Percentiles rank a stretch among this genome's conserved stretches.
These are phyloP conservation scores for Colletotrichum shisoi DNA, from an alignment of 2,329 filamentous ascomycete species.

Conservation along the genomic window DNA sequence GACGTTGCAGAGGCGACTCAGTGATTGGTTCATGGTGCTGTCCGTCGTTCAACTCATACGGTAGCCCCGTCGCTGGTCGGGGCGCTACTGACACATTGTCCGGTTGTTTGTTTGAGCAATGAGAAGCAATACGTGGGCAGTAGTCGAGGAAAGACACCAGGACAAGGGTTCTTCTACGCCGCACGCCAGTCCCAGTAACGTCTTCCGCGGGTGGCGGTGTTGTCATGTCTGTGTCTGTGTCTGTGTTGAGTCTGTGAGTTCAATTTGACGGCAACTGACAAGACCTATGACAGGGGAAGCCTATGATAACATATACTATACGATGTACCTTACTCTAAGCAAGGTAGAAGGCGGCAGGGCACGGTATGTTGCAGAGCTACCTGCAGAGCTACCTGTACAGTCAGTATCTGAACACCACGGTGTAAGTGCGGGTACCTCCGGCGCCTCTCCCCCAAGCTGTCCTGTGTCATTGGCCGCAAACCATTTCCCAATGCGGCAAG, in stretches of 20 bases:
- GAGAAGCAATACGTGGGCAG: not conserved
- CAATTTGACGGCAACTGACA: slow-evolving; percentile 14
- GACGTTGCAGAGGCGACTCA: slow-evolving; percentile 7
- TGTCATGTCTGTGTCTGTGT: not conserved
- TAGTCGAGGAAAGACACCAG: not conserved
- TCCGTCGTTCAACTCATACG: not conserved
- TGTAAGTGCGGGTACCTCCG: not conserved
- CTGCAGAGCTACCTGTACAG: too few relatives aligned
- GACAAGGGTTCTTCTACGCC: slow-evolving; percentile 12
- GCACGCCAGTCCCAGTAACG: slow-evolving; percentile 1
- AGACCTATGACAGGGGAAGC: slow-evolving; percentile 19
- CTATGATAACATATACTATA: not conserved
- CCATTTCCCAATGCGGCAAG: slow-evolving; percentile 24
- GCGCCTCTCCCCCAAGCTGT: not conserved
- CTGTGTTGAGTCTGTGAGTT: slow-evolving; percentile 6
- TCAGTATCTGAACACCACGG: too few relatives aligned
- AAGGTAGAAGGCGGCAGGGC: too few relatives aligned
- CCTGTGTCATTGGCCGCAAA: slow-evolving; percentile 13
- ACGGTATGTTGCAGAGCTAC: too few relatives aligned
- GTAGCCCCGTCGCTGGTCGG: not conserved
- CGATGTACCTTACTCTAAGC: not conserved
- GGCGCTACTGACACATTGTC: not conserved
- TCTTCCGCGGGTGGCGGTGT: not conserved
- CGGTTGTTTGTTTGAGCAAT: too few relatives aligned
- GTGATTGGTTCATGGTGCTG: slow-evolving; percentile 23